Percentiles rank a stretch among this genome's conserved stretches.
Evolutionary conservation across 176 grass and related monocot species (phyloP).

Genomic region (Oryza punctata): DNA sequence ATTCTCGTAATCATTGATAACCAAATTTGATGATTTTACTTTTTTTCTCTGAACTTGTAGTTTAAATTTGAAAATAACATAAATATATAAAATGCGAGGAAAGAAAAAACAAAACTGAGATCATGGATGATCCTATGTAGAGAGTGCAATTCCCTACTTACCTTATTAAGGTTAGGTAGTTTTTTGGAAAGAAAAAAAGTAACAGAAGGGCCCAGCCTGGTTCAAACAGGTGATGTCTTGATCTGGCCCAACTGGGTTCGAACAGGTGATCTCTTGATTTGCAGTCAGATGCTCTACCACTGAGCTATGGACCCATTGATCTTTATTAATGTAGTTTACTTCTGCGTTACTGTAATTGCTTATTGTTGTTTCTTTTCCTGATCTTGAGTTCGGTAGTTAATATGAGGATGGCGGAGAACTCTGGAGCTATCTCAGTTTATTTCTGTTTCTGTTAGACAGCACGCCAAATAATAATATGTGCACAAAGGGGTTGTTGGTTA

Average conservation of each 20-base stretch:
- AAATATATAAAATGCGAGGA: background rate
- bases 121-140: background rate
- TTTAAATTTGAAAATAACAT: background rate
- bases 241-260: too few relatives aligned
- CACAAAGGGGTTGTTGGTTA: background rate
- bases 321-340: background rate
- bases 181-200: too few relatives aligned
- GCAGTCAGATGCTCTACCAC: conserved; percentile 87
- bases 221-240: too few relatives aligned
- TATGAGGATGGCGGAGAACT: background rate
- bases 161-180: too few relatives aligned
- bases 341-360: background rate
- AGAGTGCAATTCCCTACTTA: background rate
- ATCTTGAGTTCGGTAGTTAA: background rate
- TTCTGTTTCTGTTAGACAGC: background rate
- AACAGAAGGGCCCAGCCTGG: conserved; percentile 79
- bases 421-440: background rate
- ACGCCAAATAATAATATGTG: background rate
- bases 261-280: too few relatives aligned
- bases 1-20: background rate
- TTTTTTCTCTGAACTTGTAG: background rate
- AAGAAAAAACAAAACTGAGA: too few relatives aligned
- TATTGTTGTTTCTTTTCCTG: too few relatives aligned
- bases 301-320: conserved; percentile 64
- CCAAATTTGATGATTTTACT: background rate